Conservation (phyloP, 331 rosid genomes). For the Spiraea crenata region DNA sequence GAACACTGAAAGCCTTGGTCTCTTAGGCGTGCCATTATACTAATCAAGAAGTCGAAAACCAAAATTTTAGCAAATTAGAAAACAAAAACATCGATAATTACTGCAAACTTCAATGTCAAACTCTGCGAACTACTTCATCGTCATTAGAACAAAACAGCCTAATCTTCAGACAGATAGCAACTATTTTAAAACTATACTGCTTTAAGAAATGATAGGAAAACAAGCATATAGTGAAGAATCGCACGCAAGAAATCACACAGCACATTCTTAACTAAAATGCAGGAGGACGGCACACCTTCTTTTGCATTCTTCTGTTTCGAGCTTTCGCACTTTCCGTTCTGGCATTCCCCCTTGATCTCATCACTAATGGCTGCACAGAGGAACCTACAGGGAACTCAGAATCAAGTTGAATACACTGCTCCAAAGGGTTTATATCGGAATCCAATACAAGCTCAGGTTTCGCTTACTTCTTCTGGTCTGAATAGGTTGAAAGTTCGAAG, state of each 20-base stretch:
- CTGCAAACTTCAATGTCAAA: too few species aligned
- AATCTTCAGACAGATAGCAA: too few species aligned
- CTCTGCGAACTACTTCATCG: too few species aligned
- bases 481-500: slow-evolving; percentile 35
- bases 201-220: too few species aligned
- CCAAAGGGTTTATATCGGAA: neutral
- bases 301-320: slow-evolving; percentile 59
- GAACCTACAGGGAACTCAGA: slow-evolving; percentile 42
- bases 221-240: too few species aligned
- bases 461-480: slow-evolving; percentile 54
- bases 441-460: neutral
- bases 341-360: slow-evolving; percentile 60
- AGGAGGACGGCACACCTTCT: slow-evolving; percentile 48
- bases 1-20: slow-evolving; percentile 90
- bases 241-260: neutral
- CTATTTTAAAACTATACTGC: too few species aligned
- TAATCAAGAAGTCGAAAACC: slow-evolving; percentile 28
- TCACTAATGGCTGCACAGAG: slow-evolving; percentile 38
- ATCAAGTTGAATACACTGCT: too few species aligned
- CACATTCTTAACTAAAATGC: neutral
- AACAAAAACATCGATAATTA: neutral
- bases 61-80: neutral
- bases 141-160: too few species aligned
- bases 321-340: slow-evolving; percentile 65
- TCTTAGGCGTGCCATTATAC: slow-evolving; percentile 70